Evolutionary conservation across 2,329 filamentous ascomycete species (phyloP), one percentile per base, ranked within the genome.

Genomic region (Amauroascus niger): DNA sequence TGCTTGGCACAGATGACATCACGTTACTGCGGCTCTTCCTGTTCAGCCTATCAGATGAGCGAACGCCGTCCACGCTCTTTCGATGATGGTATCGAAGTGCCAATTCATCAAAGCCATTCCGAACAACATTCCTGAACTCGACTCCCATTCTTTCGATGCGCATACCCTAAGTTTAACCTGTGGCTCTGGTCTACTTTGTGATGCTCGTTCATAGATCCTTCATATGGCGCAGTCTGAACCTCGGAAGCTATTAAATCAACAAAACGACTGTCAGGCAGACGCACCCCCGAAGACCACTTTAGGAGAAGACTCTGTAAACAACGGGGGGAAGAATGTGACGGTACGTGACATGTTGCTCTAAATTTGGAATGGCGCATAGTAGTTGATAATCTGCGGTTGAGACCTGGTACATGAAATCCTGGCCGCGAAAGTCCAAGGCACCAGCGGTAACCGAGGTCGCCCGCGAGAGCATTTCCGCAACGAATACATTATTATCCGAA

Each of bases 381-480:
- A 37, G 30, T 32, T 45, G 14, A 40, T 47, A 18, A 20, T 18
- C 16, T 46, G 32, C 40, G 43, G 32, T 44, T 48, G 56, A 71
- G 67, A 68, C 63, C 50, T 75, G 73, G 73, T 74, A 75, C 59
- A 54, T 67, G 26, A 70, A 67, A 51, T 69, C 70, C 24, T 76
- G 74, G 74, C 71, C 72, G 35, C 67, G 68, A 60, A 63, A 64
- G 44, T 66, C 67, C 33, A 77, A 76, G 62, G 71, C 74, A 46
- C 67, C 70, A 35, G 70, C 74, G 48, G 65, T 76, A 61, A 74
- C 74, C 55, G 71, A 76, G 65, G 69, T 52, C 16, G 73, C 72
- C 57, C 69, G 69, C 61, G 74, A 76, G 63, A 76, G 71, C 61
- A 75, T 75, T 48, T 72, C 71, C 37, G 72, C 70, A 48, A 67